phyloP scores from a whole-genome alignment of 352 stramenopile genomes.

The Blastocystis sp. region DNA sequence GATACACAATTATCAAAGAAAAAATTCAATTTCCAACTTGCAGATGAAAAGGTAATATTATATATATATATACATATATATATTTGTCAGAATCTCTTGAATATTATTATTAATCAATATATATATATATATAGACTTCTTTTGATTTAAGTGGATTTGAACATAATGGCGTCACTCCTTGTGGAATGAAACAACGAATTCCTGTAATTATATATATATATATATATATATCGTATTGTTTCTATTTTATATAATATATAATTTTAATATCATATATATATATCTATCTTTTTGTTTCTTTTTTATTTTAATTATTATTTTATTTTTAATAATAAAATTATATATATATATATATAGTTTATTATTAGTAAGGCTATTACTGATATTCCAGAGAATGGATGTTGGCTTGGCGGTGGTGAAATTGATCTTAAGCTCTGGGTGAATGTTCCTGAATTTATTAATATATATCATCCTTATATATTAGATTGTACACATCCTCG shows the following conservation, averaged over 20 bases:
- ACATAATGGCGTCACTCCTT: slow-evolving; percentile 31
- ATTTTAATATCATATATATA: no score
- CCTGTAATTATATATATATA: slow-evolving; percentile 1
- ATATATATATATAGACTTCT: no score
- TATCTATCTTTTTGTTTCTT: no score
- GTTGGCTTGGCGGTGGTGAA: slow-evolving; percentile 29
- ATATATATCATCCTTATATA: slow-evolving; percentile 17
- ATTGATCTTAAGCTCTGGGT: slow-evolving; percentile 37
- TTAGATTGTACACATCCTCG: slow-evolving; percentile 34
- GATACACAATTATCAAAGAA: slow-evolving; percentile 33
- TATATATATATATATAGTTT: slow-evolving; percentile 19
- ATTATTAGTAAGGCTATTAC: slow-evolving; percentile 33
- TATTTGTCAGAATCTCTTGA: no score
- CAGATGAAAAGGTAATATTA: no score
- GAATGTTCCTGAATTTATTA: slow-evolving; percentile 15
- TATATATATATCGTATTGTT: not conserved
- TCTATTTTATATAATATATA: no score
- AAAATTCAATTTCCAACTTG: slow-evolving; percentile 38
- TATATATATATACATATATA: no score
- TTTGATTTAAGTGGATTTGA: slow-evolving; percentile 27
- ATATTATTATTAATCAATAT: no score
- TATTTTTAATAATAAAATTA: no score
- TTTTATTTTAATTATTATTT: no score
- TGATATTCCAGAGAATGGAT: slow-evolving; percentile 14
- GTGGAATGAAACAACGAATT: slow-evolving; percentile 20